Percentiles rank a stretch among this genome's conserved stretches.
Evolutionary conservation across 371 early-diverging fungal genomes (phyloP).

Genomic region (Encephalitozoon intestinalis): DNA sequence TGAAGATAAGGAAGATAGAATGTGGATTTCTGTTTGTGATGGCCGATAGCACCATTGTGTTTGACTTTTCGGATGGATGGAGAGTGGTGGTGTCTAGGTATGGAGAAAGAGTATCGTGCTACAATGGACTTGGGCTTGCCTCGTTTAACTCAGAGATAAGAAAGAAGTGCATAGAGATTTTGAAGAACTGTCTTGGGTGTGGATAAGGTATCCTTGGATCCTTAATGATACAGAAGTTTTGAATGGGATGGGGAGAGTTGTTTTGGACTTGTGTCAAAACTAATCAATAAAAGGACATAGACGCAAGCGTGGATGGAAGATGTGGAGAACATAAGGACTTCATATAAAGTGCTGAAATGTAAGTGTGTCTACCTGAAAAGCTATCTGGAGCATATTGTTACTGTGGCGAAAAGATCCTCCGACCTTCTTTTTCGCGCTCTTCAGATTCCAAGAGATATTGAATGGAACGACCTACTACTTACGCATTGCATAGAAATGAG

Average conservation of each 20-base stretch:
- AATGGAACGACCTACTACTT: slow-evolving; percentile 38
- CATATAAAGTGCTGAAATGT: slow-evolving; percentile 13
- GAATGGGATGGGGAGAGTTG: no score
- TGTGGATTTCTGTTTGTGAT: slow-evolving; percentile 48
- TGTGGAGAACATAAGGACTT: not conserved
- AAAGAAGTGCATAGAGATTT: slow-evolving; percentile 16
- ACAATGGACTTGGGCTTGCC: slow-evolving; percentile 19
- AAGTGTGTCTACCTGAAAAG: slow-evolving; percentile 26
- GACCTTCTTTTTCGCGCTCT: slow-evolving; percentile 34
- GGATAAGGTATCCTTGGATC: not conserved
- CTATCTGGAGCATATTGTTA: slow-evolving; percentile 20
- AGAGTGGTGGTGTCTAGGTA: slow-evolving; percentile 33
- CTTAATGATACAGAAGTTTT: no score
- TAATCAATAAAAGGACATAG: slow-evolving; percentile 4
- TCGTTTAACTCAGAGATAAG: slow-evolving; percentile 24
- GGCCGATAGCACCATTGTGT: slow-evolving; percentile 46
- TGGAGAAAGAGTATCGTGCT: slow-evolving; percentile 36
- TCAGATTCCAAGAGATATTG: slow-evolving; percentile 41
- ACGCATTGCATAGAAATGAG: slow-evolving; percentile 26
- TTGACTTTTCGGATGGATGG: slow-evolving; percentile 51
- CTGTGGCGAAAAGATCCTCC: slow-evolving; percentile 8
- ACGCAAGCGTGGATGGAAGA: slow-evolving; percentile 9
- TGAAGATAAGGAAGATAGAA: slow-evolving; percentile 47
- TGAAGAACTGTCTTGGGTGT: slow-evolving; percentile 19
- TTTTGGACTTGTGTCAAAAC: not conserved